Evolutionary conservation across 257 asterid species (phyloP).

Genomic region (Voacanga thouarsii): DNA sequence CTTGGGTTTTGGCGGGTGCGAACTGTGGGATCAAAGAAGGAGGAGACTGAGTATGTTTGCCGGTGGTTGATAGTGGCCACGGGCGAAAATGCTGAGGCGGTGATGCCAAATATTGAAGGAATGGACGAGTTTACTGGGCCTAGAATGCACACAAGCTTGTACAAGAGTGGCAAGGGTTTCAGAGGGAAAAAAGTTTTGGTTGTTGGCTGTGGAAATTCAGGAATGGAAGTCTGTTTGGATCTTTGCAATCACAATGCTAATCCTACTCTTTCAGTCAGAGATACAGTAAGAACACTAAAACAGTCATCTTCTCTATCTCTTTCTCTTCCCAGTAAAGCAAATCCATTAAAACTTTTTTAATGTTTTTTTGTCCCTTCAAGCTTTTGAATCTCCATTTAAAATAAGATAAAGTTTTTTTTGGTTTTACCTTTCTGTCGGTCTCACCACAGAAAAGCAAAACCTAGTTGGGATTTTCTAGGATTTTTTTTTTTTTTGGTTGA

Average conservation of each 20-base stretch:
- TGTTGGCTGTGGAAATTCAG: slow-evolving; percentile 92
- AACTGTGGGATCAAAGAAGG: slow-evolving; percentile 19
- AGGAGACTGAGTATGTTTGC: slow-evolving; percentile 44
- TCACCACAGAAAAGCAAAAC: slow-evolving; percentile 11
- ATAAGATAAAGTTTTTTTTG: slow-evolving; percentile 9
- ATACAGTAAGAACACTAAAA: slow-evolving; percentile 49
- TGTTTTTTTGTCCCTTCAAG: slow-evolving; percentile 1
- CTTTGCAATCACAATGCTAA: slow-evolving; percentile 61
- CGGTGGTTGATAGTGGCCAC: slow-evolving; percentile 80
- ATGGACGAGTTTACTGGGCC: slow-evolving; percentile 45
- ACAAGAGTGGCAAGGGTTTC: slow-evolving; percentile 53
- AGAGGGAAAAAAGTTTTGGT: slow-evolving; percentile 60
- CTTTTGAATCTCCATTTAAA: slow-evolving; percentile 6
- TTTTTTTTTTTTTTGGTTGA: background rate
- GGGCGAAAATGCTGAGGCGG: slow-evolving; percentile 84
- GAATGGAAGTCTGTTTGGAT: slow-evolving; percentile 95
- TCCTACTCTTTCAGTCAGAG: slow-evolving; percentile 72
- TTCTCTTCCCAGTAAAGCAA: slow-evolving; percentile 9
- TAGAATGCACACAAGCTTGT: slow-evolving; percentile 66
- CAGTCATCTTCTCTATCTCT: background rate
- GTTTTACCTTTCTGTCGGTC: slow-evolving; percentile 18
- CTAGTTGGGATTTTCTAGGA: slow-evolving; percentile 18
- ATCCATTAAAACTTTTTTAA: slow-evolving; percentile 14
- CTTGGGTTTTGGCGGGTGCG: slow-evolving; percentile 56
- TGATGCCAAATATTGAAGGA: slow-evolving; percentile 55